Base-by-base conservation (phyloP, 768 basidiomycete species). In the Trametes punicea region DNA sequence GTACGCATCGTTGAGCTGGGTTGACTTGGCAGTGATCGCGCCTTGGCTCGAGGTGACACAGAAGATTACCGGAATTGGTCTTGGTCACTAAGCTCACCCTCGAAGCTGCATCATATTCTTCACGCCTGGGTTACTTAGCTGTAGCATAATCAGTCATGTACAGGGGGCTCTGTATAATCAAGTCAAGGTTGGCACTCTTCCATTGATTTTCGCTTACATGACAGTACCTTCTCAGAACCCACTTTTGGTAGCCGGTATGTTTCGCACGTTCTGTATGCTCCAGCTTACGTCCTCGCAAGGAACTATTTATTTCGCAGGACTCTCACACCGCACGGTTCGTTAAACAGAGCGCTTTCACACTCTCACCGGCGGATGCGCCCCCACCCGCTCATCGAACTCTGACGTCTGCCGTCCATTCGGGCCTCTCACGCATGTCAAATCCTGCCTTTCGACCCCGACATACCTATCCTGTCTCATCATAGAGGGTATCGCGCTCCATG, bases 41-140 rank as follows among this genome's bases (percentile, higher is more conserved):
- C 90, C 88, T 3, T 92, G 90, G 90, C 79, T 92, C 74, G 78
- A 84, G 52, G 77, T 89, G 54, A 79, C 82, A 27, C 83, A 76
- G 64, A 79, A 75, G 64, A 84, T 91, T 57, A 76, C 83, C 55
- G 90, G 90, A 1, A 77, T 80, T 46, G 87, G 89, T n/a, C 73
- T 92, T 36, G 88, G 89, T 30, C 77, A 80, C 50, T 60, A 41
- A 59, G 26, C 9, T 27, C 33, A 6, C 34, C 13, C 5, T 36
- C 34, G 13, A 36, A 36, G 9, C 15, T 36, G 5, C 4, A 8
- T 36, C n/a, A n/a, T n/a, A n/a, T n/a, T n/a, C n/a, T n/a, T n/a
- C n/a, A n/a, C n/a, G n/a, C n/a, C n/a, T n/a, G n/a, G n/a, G n/a
- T n/a, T n/a, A n/a, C n/a, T n/a, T n/a, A n/a, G n/a, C n/a, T n/a